These are phyloP conservation scores for Penicillium sp. DNA, from an alignment of 2,329 filamentous ascomycete genomes.

Conservation along the genomic window DNA sequence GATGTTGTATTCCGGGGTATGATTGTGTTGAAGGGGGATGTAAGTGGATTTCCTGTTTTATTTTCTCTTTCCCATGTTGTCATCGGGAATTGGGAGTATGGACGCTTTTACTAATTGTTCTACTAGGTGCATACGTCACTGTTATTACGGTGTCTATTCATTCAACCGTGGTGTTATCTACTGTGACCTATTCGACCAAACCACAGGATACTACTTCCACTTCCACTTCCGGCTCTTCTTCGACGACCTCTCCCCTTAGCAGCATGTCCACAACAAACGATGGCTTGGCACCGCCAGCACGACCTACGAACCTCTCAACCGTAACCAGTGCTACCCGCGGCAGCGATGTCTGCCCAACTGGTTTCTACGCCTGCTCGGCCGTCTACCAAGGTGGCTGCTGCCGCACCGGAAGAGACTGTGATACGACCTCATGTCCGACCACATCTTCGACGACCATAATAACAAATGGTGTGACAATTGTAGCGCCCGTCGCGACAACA, in stretches of 20 bases:
- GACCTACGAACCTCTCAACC: conserved; percentile 40
- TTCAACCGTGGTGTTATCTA: conserved; percentile 33
- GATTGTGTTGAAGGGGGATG: conserved; percentile 59
- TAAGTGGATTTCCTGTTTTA: conserved; percentile 30
- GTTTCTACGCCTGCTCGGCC: conserved; percentile 88
- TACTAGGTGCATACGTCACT: conserved; percentile 35
- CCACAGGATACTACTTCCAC: conserved; percentile 15
- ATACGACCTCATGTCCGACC: conserved; percentile 72
- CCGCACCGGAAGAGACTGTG: conserved; percentile 80
- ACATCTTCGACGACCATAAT: conserved; percentile 66
- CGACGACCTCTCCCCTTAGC: conserved; percentile 30
- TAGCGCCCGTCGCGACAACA: conserved; percentile 56
- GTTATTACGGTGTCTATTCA: conserved; percentile 39
- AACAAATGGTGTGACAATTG: conserved; percentile 67
- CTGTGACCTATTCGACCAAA: conserved; percentile 33
- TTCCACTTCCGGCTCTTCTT: conserved; percentile 21
- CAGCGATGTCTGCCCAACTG: conserved; percentile 68
- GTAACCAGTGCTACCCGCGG: conserved; percentile 34
- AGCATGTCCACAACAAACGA: conserved; percentile 38
- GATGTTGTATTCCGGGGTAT: conserved; percentile 63
- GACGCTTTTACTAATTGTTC: neutral
- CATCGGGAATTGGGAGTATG: neutral
- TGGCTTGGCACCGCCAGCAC: conserved; percentile 36
- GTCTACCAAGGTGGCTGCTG: conserved; percentile 82
- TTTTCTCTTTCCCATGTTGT: neutral